Evolutionary conservation across 2,329 filamentous ascomycete genomes (phyloP), one percentile per base, ranked within the genome.

Genomic region (Thelonectria discophora): DNA sequence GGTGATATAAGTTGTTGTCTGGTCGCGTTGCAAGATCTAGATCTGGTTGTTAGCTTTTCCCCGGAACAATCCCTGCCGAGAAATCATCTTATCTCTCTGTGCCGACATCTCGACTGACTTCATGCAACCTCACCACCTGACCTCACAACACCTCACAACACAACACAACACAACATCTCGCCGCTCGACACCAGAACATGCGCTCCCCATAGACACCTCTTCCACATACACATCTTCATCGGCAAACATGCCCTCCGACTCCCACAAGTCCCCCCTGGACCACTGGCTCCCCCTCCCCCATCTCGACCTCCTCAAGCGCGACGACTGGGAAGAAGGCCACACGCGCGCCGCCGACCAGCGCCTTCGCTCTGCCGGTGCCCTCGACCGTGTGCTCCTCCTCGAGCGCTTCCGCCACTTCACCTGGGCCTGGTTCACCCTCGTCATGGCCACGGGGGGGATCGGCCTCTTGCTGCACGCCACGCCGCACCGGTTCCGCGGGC

Each of bases 401-500:
- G 66, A 72, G 45, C 70, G 70, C 21, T 39, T 72, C 5, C 65
- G 68, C 10, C 70, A 72, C 30, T 56, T 72, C 21, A 72, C 70
- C 3, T 76, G 74, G 74, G 66, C 72, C 1, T 76, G 73, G 71
- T 76, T 77, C 53, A 73, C 74, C 8, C 68, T 71, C 30, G 69
- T 70, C 39, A 76, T 76, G 75, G 75, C 74, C 8, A 77, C 75
- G 3, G 75, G 75, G 15, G 72, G 71, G 10, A 67, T 77, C 37
- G 73, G 72, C 5, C 64, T 71, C 20, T 39, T 76, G 27, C 63
- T 77, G 3, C 65, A 71, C 17, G 67, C 68, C 32, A 68, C 69
- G 13, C 82, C 83, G 2, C 81, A 80, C 68, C 77, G 76, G 11
- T 84, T 84, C 56, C 63, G 42, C 10, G 82, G 82, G 0, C 74